Evolutionary conservation across 371 early-diverging fungal genomes (phyloP).

Genomic region (Mucor circinelloides): DNA sequence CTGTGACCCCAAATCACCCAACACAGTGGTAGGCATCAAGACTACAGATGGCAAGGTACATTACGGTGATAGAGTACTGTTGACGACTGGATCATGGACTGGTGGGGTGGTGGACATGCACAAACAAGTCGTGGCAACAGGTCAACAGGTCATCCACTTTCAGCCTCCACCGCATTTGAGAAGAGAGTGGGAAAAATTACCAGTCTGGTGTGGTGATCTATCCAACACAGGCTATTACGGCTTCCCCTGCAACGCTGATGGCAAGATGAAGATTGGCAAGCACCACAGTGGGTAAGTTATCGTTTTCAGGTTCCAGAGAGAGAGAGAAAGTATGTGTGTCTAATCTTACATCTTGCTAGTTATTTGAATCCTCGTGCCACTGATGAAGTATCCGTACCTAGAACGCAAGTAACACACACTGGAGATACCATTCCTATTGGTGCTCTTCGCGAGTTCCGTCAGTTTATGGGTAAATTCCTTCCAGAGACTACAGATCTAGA

Average conservation of each 20-base stretch:
- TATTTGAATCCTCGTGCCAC: conserved; percentile 31
- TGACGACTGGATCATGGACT: conserved; percentile 65
- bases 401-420: conserved; percentile 42
- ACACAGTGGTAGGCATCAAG: conserved; percentile 41
- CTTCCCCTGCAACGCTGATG: conserved; percentile 44
- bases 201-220: conserved; percentile 59
- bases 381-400: conserved; percentile 42
- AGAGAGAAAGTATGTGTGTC: not conserved
- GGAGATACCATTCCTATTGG: conserved; percentile 44
- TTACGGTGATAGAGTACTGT: conserved; percentile 43
- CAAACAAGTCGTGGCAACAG: conserved; percentile 45
- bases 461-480: conserved; percentile 37
- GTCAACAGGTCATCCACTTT: conserved; percentile 60
- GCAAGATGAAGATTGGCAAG: conserved; percentile 46
- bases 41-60: conserved; percentile 48
- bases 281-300: conserved; percentile 39
- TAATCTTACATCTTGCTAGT: not conserved
- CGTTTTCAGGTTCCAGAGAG: too few relatives aligned
- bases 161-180: conserved; percentile 18
- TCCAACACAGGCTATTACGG: conserved; percentile 50
- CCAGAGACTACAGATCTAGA: conserved; percentile 37
- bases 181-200: conserved; percentile 30
- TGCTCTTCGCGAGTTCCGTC: conserved; percentile 32
- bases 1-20: conserved; percentile 13
- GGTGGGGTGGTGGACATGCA: conserved; percentile 46